These are phyloP conservation scores for Ormosia emarginata DNA, from an alignment of 306 rosid species.

Conservation along the genomic window DNA sequence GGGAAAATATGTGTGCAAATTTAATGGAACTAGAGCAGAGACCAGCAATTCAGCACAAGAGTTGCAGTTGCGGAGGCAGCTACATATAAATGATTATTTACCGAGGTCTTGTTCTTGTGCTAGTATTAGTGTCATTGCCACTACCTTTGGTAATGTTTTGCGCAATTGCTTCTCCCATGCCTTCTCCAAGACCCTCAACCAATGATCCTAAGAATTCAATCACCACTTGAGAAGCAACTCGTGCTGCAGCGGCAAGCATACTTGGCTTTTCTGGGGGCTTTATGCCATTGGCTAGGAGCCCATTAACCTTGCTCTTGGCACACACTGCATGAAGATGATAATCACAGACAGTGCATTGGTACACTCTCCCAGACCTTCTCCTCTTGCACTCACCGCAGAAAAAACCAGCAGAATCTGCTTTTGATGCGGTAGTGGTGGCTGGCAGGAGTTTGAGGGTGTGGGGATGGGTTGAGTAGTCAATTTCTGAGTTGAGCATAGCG, in stretches of 20 bases:
- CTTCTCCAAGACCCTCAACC: conserved; percentile 77
- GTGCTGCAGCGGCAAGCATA: conserved; percentile 53
- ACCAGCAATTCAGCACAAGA: not conserved
- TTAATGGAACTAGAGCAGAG: not conserved
- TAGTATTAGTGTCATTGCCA: not conserved
- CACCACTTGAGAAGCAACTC: conserved; percentile 76
- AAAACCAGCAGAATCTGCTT: not conserved
- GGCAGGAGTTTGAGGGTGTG: conserved; percentile 57
- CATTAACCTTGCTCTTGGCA: conserved; percentile 68
- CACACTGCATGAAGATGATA: conserved; percentile 73
- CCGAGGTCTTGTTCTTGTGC: not conserved
- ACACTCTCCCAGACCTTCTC: conserved; percentile 64
- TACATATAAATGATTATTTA: not conserved
- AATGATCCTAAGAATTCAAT: conserved; percentile 67
- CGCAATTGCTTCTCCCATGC: conserved; percentile 67
- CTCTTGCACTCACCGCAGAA: conserved; percentile 65
- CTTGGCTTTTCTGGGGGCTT: conserved; percentile 46
- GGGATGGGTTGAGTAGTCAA: conserved; percentile 38
- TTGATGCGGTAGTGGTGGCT: not conserved
- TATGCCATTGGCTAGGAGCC: conserved; percentile 58
- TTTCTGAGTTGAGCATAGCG: conserved; percentile 59
- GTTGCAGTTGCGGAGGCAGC: not conserved
- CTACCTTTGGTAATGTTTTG: conserved; percentile 55
- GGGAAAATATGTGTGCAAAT: not conserved
- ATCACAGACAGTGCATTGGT: conserved; percentile 62